A percentile compares a stretch with the other conserved stretches of the same genome.
Evolutionary conservation across 345 rosid genomes (phyloP).

Genomic region (Carallia pectinifolia): DNA sequence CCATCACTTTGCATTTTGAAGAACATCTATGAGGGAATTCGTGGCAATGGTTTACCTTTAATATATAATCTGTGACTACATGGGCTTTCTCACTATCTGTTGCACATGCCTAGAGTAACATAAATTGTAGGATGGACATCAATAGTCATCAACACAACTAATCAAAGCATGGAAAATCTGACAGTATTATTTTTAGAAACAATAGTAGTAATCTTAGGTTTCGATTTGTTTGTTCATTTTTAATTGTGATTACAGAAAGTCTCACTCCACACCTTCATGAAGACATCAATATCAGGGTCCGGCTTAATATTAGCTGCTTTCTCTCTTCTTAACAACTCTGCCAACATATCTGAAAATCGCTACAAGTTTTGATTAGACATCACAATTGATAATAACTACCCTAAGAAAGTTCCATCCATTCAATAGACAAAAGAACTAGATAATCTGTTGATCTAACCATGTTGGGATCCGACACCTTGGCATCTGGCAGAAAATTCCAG

Average conservation of each 20-base stretch:
- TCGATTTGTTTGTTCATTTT: no score
- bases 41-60: constrained; percentile 47
- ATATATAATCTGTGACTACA: constrained; percentile 70
- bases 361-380: no score
- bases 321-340: constrained; percentile 69
- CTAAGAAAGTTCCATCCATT: neutral
- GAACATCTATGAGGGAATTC: neutral
- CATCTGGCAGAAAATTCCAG: constrained; percentile 77
- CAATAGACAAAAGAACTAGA: no score
- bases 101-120: constrained; percentile 45
- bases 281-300: constrained; percentile 67
- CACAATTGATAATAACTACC: neutral
- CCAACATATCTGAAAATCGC: constrained; percentile 45
- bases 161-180: neutral
- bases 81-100: constrained; percentile 50
- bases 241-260: neutral
- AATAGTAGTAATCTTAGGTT: no score
- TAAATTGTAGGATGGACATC: neutral
- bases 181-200: neutral
- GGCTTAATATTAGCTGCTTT: constrained; percentile 67
- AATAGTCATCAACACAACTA: no score
- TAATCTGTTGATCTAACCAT: constrained; percentile 39
- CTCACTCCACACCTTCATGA: constrained; percentile 52
- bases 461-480: constrained; percentile 58
- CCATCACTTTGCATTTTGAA: neutral